Evolutionary conservation across 1,284 basidiomycete species (phyloP).

Genomic region (Cryptococcus sp.): DNA sequence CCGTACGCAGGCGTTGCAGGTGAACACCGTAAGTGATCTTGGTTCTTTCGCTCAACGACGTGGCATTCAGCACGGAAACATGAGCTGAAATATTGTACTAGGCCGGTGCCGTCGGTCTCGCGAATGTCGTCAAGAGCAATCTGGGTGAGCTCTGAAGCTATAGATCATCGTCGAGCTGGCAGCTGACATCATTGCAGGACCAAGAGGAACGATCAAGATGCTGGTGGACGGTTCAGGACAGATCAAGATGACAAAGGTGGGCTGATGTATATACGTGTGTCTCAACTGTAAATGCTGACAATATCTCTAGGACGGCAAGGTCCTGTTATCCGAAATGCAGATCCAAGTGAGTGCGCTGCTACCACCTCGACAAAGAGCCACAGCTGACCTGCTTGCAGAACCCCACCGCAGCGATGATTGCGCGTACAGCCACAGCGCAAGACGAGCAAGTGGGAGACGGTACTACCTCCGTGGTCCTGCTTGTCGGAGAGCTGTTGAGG

Average conservation of each 20-base stretch:
- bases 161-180: not conserved
- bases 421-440: slow-evolving; percentile 95
- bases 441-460: slow-evolving; percentile 99
- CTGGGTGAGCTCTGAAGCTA: slow-evolving; percentile 62
- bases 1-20: slow-evolving; percentile 89
- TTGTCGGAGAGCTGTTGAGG: slow-evolving; percentile 96
- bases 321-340: slow-evolving; percentile 98
- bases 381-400: slow-evolving; percentile 58
- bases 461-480: slow-evolving; percentile 93
- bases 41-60: not conserved
- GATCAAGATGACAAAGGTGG: slow-evolving; percentile 97
- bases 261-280: slow-evolving; percentile 8
- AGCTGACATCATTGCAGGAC: slow-evolving; percentile 61
- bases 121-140: slow-evolving; percentile 95
- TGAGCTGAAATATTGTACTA: slow-evolving; percentile 18
- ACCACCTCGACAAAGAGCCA: not conserved
- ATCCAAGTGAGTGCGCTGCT: slow-evolving; percentile 65
- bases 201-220: slow-evolving; percentile 97
- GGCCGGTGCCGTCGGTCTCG: slow-evolving; percentile 90
- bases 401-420: slow-evolving; percentile 99
- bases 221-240: slow-evolving; percentile 98
- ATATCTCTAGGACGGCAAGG: slow-evolving; percentile 77
- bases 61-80: not conserved
- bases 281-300: not conserved
- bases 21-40: slow-evolving; percentile 57